Evolutionary conservation across 257 asterid genomes (phyloP).

Genomic region (Lycium ferocissimum): DNA sequence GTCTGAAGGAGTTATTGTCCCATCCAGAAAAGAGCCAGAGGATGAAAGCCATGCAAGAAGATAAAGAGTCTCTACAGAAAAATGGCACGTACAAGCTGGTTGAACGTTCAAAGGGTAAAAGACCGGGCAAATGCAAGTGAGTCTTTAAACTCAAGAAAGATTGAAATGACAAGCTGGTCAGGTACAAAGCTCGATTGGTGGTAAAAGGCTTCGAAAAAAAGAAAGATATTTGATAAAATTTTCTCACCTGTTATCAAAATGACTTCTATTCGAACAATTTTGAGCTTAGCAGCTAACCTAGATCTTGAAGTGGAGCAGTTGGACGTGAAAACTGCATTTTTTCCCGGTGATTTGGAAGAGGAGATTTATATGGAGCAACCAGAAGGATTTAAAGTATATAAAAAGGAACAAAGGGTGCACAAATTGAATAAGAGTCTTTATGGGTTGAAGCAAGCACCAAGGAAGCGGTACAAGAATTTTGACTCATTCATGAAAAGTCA

Average conservation of each 20-base stretch:
- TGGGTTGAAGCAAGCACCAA: too few relatives aligned
- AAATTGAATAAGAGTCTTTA: background rate
- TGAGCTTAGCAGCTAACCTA: too few relatives aligned
- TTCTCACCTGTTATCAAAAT: too few relatives aligned
- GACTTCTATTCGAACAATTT: too few relatives aligned
- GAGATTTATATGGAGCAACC: background rate
- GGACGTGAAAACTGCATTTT: too few relatives aligned
- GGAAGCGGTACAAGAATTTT: background rate
- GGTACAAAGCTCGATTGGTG: background rate
- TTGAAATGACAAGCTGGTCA: background rate
- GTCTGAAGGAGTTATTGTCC: background rate
- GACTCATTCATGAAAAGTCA: background rate
- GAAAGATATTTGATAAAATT: too few relatives aligned
- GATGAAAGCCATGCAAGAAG: background rate
- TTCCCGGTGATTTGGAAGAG: too few relatives aligned
- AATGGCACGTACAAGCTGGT: background rate
- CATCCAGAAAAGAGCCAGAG: background rate
- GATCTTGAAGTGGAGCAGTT: too few relatives aligned
- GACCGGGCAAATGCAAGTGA: background rate
- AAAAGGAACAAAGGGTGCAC: too few relatives aligned
- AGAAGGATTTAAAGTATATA: background rate
- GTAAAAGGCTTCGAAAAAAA: background rate
- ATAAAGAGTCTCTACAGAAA: background rate
- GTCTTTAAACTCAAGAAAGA: constrained; percentile 20
- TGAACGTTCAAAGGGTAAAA: background rate